Conservation (phyloP, 2,329 filamentous ascomycete species). For the Monilinia fructigena region DNA sequence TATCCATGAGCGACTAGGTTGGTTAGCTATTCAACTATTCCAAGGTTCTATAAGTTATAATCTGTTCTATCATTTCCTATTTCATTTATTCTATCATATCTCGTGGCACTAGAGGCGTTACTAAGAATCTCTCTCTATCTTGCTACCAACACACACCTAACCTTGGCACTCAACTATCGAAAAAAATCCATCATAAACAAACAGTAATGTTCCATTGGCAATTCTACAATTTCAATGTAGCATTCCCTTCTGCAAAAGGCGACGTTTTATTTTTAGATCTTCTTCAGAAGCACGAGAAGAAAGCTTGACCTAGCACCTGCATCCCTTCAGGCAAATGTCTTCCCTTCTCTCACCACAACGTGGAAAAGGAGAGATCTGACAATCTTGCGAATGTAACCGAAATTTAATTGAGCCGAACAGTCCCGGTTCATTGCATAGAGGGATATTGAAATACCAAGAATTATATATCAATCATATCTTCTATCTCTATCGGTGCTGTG, state of each 20-base stretch:
- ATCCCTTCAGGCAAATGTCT: constrained; percentile 11
- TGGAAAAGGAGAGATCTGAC: background rate
- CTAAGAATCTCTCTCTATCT: background rate
- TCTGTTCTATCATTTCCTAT: background rate
- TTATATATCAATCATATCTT: background rate
- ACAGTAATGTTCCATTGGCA: background rate
- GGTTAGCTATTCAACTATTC: too few relatives aligned
- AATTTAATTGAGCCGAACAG: background rate
- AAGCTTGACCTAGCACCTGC: constrained; percentile 12
- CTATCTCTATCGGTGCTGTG: background rate
- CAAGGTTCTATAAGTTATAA: too few relatives aligned
- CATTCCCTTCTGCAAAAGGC: background rate
- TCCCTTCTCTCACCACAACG: background rate
- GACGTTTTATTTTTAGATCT: constrained; percentile 14
- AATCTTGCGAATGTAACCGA: constrained; percentile 5
- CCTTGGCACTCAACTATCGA: constrained; percentile 16
- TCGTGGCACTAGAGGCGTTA: background rate
- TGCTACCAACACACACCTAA: too few relatives aligned
- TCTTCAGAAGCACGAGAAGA: constrained; percentile 7
- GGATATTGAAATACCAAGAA: constrained; percentile 1
- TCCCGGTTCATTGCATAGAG: constrained; percentile 13
- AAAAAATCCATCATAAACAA: background rate
- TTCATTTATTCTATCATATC: background rate
- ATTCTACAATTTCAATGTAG: background rate
- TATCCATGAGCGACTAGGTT: too few relatives aligned